These are phyloP conservation scores for Plasmodium yoelii DNA, from an alignment of 169 alveolate species.

Conservation along the genomic window DNA sequence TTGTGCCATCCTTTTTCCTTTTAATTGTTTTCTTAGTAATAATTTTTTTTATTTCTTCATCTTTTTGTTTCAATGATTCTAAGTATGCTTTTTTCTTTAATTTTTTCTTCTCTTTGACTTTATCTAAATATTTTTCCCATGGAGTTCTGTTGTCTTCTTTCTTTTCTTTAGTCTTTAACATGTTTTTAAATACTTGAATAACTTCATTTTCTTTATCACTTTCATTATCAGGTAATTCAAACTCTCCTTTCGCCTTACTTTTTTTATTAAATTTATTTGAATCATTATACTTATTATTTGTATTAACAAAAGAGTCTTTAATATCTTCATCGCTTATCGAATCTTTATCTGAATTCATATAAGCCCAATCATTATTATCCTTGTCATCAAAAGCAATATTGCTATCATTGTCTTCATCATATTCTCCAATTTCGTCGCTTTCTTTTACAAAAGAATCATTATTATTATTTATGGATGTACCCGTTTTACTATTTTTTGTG, in stretches of 20 bases:
- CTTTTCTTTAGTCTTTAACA: constrained; percentile 45
- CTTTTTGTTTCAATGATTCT: constrained; percentile 59
- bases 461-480: not conserved
- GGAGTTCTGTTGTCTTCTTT: constrained; percentile 65
- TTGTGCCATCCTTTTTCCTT: constrained; percentile 48
- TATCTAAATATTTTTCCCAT: constrained; percentile 66
- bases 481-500: not conserved
- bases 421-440: not conserved
- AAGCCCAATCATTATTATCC: not conserved
- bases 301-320: not conserved
- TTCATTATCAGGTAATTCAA: constrained; percentile 7
- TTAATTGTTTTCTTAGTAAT: constrained; percentile 66
- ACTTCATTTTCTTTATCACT: constrained; percentile 71
- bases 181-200: constrained; percentile 48
- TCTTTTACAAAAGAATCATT: not conserved
- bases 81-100: constrained; percentile 68
- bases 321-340: not conserved
- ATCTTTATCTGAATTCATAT: not conserved
- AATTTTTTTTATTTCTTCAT: constrained; percentile 74
- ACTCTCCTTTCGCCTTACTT: constrained; percentile 3
- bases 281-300: constrained; percentile 10
- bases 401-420: not conserved
- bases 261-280: constrained; percentile 21
- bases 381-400: not conserved
- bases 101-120: constrained; percentile 47